phyloP scores from a whole-genome alignment of 176 grass and related monocot species.

The Cocos nucifera region DNA sequence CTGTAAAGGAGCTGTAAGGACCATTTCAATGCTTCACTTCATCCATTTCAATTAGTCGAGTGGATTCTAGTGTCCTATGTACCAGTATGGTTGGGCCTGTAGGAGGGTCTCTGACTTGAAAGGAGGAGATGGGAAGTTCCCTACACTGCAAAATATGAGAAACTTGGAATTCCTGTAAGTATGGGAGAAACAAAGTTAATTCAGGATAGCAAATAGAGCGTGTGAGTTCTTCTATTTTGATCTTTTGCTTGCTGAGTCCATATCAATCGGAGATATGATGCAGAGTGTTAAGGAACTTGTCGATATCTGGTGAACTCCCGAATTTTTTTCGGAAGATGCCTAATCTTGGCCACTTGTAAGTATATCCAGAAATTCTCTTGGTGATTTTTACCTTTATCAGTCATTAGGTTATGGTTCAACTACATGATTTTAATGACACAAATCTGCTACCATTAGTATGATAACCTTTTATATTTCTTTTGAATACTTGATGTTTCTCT shows the following conservation, averaged over 20 bases:
- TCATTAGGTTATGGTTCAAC: no score
- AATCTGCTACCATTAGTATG: no score
- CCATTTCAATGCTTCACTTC: no score
- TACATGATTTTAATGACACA: background rate
- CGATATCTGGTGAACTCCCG: constrained; percentile 1
- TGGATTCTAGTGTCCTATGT: no score
- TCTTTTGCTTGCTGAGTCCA: background rate
- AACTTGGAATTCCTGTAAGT: background rate
- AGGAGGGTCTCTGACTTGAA: constrained; percentile 7
- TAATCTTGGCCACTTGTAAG: background rate
- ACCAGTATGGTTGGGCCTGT: background rate
- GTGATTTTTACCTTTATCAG: background rate
- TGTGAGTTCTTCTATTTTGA: background rate
- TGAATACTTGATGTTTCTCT: background rate
- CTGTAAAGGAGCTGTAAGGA: background rate
- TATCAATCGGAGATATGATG: background rate
- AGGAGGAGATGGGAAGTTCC: constrained; percentile 1
- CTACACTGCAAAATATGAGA: background rate
- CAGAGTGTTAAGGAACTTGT: constrained; percentile 12
- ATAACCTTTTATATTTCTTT: no score
- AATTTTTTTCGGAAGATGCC: constrained; percentile 1
- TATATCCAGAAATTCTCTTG: background rate
- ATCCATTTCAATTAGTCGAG: no score
- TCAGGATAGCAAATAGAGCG: background rate
- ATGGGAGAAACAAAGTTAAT: background rate